A percentile compares a stretch with the other conserved stretches of the same genome.
Conservation (phyloP, 2,329 filamentous ascomycete genomes). For the Neonectria neomacrospora region DNA sequence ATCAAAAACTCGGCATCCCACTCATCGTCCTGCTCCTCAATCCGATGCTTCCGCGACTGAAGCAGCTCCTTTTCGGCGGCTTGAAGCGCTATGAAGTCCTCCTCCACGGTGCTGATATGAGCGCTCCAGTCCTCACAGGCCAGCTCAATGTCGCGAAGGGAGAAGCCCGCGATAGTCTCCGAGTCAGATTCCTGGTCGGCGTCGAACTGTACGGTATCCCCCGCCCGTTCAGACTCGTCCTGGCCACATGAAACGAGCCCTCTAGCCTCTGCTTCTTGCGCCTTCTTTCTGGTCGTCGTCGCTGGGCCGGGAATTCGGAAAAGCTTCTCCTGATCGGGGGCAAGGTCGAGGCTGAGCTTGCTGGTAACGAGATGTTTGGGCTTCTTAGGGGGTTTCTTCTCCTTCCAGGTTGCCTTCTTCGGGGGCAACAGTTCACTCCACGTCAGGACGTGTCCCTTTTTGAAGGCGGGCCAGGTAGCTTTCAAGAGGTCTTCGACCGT, state of each 20-base stretch:
- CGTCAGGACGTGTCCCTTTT: constrained; percentile 76
- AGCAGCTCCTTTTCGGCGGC: constrained; percentile 47
- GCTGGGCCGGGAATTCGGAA: constrained; percentile 80
- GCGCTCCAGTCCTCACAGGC: constrained; percentile 88
- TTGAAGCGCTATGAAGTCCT: constrained; percentile 49
- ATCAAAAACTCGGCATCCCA: constrained; percentile 71
- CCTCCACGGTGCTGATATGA: constrained; percentile 63
- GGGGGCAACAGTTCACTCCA: constrained; percentile 87
- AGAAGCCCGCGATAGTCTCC: constrained; percentile 79
- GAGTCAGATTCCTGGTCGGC: constrained; percentile 64
- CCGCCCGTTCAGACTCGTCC: constrained; percentile 51
- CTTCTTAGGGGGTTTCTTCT: constrained; percentile 81
- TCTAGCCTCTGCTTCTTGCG: constrained; percentile 63
- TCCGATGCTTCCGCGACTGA: constrained; percentile 47
- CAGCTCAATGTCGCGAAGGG: constrained; percentile 82
- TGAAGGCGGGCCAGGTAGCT: constrained; percentile 83
- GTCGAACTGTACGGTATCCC: constrained; percentile 55
- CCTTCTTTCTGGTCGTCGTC: constrained; percentile 63
- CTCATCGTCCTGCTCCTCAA: constrained; percentile 65
- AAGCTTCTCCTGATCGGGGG: constrained; percentile 84
- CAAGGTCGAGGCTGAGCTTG: constrained; percentile 88
- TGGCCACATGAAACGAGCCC: constrained; percentile 59
- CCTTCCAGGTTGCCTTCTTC: constrained; percentile 80
- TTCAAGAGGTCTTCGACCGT: constrained; percentile 80
- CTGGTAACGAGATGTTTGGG: constrained; percentile 86